A percentile compares a stretch with the other conserved stretches of the same genome.
Evolutionary conservation across 306 rosid genomes (phyloP).

Genomic region (Myrica gale): DNA sequence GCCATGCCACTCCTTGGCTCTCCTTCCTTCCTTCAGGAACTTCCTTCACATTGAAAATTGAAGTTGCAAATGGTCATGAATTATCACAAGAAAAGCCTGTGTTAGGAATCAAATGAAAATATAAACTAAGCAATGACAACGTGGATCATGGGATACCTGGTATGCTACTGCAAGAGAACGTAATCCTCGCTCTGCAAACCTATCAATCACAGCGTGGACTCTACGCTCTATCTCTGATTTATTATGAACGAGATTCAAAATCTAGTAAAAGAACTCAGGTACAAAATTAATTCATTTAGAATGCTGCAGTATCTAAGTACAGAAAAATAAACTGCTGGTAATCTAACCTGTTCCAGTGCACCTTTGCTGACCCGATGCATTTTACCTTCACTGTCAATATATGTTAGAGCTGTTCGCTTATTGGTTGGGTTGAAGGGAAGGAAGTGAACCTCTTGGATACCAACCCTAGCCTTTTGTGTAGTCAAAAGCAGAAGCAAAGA

Average conservation of each 20-base stretch:
- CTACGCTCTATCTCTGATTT: slow-evolving; percentile 66
- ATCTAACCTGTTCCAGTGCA: slow-evolving; percentile 82
- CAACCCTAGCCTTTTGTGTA: slow-evolving; percentile 67
- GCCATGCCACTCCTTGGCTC: slow-evolving; percentile 77
- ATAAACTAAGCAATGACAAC: background rate
- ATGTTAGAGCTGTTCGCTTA: slow-evolving; percentile 82
- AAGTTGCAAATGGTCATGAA: slow-evolving; percentile 9
- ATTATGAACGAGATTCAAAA: slow-evolving; percentile 71
- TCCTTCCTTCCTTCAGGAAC: slow-evolving; percentile 77
- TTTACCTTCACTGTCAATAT: slow-evolving; percentile 56
- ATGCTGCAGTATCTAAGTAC: slow-evolving; percentile 18
- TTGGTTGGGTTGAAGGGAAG: slow-evolving; percentile 91
- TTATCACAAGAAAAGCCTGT: background rate
- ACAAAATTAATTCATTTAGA: slow-evolving; percentile 18
- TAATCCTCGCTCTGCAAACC: slow-evolving; percentile 76
- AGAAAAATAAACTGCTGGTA: background rate
- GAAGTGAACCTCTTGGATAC: slow-evolving; percentile 73
- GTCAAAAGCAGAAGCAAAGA: slow-evolving; percentile 22
- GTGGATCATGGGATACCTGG: slow-evolving; percentile 46
- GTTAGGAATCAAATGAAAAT: background rate
- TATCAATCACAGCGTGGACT: slow-evolving; percentile 70
- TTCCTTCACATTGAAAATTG: slow-evolving; percentile 43
- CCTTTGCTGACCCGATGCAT: slow-evolving; percentile 93
- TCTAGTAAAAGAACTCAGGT: slow-evolving; percentile 43
- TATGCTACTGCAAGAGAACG: slow-evolving; percentile 83